These are phyloP conservation scores for Arthrobotrys sinensis DNA, from an alignment of 2,329 filamentous ascomycete species.

Conservation along the genomic window DNA sequence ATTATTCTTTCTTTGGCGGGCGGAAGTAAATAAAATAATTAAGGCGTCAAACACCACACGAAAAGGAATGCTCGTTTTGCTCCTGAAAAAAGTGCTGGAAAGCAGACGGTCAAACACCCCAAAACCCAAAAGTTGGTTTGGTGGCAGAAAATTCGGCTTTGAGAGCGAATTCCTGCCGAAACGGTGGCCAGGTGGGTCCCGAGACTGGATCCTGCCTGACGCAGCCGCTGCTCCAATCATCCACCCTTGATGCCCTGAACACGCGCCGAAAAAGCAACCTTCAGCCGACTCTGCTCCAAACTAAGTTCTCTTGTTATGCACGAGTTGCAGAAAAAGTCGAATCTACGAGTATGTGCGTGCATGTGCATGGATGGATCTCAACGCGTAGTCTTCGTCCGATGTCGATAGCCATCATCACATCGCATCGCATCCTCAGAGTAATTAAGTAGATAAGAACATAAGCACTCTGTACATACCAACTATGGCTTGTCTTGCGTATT, in stretches of 20 bases:
- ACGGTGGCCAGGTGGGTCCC: constrained; percentile 8
- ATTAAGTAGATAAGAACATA: too few species aligned
- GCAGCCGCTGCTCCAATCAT: constrained; percentile 34
- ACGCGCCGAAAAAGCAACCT: constrained; percentile 42
- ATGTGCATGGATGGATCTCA: too few species aligned
- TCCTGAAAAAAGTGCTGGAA: constrained; percentile 25
- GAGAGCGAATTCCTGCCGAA: constrained; percentile 12
- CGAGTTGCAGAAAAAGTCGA: too few species aligned
- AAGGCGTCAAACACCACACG: constrained; percentile 49
- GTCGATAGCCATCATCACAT: too few species aligned
- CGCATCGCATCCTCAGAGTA: too few species aligned
- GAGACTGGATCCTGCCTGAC: constrained; percentile 18
- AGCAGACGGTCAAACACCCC: constrained; percentile 51
- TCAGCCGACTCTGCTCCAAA: constrained; percentile 10
- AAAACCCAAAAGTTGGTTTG: constrained; percentile 34
- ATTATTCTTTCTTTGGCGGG: not conserved
- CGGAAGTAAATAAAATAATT: constrained; percentile 3
- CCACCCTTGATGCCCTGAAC: constrained; percentile 7
- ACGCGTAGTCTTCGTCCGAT: too few species aligned
- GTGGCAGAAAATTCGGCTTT: constrained; percentile 24
- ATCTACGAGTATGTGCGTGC: too few species aligned
- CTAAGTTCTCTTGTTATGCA: too few species aligned
- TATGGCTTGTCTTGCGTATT: too few species aligned
- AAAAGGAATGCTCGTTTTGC: constrained; percentile 25
- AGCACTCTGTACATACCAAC: too few species aligned